These are phyloP conservation scores for Pythium vanterpoolii DNA, from an alignment of 352 stramenopile species.

Conservation along the genomic window DNA sequence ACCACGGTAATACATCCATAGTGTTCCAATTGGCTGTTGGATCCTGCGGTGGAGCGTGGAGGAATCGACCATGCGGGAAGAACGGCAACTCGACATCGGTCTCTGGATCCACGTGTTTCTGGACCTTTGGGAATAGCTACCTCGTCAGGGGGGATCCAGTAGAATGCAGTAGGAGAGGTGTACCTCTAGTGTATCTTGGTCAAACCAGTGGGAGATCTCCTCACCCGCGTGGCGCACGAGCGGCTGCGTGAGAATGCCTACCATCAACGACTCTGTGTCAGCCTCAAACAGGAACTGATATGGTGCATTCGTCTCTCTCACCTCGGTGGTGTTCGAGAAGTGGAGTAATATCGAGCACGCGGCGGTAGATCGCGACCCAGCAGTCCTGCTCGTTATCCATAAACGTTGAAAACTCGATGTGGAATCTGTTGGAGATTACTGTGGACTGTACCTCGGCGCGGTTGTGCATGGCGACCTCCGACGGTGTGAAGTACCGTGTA, in stretches of 20 bases:
- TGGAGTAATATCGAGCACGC: conserved; percentile 81
- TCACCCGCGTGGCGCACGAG: conserved; percentile 82
- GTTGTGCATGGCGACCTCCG: conserved; percentile 84
- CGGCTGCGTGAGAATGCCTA: conserved; percentile 72
- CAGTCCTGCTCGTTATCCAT: conserved; percentile 42
- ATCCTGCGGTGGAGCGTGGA: conserved; percentile 84
- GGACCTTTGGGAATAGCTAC: conserved; percentile 38
- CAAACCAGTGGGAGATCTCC: conserved; percentile 93
- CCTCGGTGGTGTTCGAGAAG: conserved; percentile 67
- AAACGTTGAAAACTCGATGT: not conserved
- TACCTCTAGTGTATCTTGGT: conserved; percentile 65
- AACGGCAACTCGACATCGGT: conserved; percentile 78
- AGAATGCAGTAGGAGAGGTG: not conserved
- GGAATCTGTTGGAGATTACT: not conserved
- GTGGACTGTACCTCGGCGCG: conserved; percentile 44
- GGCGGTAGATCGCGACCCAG: conserved; percentile 70
- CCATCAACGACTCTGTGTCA: not conserved
- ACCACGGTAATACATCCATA: conserved; percentile 81
- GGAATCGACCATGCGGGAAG: conserved; percentile 79
- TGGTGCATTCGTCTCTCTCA: conserved; percentile 7
- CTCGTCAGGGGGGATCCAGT: no score
- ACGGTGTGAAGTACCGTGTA: conserved; percentile 66
- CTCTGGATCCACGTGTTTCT: conserved; percentile 75
- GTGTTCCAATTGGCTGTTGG: conserved; percentile 75
- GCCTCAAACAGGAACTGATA: not conserved